These are phyloP conservation scores for Rhodomyrtus psidioides DNA, from an alignment of 441 rosid genomes.

Conservation along the genomic window DNA sequence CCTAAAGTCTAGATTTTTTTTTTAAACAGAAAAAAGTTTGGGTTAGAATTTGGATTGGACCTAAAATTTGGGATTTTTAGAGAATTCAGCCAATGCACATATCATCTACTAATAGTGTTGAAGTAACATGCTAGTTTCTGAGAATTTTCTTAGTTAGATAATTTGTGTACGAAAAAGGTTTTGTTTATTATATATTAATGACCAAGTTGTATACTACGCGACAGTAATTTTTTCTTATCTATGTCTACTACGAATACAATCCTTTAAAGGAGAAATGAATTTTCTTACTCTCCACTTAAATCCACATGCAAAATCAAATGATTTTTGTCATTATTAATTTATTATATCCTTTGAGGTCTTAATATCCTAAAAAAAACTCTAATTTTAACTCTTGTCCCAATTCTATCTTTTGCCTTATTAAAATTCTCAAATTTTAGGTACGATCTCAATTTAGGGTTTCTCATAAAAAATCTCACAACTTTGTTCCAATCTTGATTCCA, in stretches of 20 bases:
- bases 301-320: not conserved
- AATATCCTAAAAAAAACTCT: too few species aligned
- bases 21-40: too few species aligned
- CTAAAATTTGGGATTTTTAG: too few species aligned
- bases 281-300: not conserved
- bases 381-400: too few species aligned
- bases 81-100: not conserved
- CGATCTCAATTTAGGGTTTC: too few species aligned
- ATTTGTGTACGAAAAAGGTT: not conserved
- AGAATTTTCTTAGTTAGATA: not conserved
- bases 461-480: too few species aligned
- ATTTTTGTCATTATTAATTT: not conserved
- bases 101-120: not conserved
- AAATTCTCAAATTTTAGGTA: too few species aligned
- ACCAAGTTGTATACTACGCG: not conserved
- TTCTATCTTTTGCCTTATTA: too few species aligned
- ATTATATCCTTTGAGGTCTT: not conserved
- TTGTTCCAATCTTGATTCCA: too few species aligned
- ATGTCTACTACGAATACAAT: not conserved
- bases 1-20: too few species aligned
- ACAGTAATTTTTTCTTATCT: not conserved
- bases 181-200: not conserved
- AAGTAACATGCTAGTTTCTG: not conserved
- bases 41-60: too few species aligned
- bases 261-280: not conserved